Evolutionary conservation across 2,329 filamentous ascomycete species (phyloP), one percentile per base, ranked within the genome.

Genomic region (Hymenoscyphus albidus): DNA sequence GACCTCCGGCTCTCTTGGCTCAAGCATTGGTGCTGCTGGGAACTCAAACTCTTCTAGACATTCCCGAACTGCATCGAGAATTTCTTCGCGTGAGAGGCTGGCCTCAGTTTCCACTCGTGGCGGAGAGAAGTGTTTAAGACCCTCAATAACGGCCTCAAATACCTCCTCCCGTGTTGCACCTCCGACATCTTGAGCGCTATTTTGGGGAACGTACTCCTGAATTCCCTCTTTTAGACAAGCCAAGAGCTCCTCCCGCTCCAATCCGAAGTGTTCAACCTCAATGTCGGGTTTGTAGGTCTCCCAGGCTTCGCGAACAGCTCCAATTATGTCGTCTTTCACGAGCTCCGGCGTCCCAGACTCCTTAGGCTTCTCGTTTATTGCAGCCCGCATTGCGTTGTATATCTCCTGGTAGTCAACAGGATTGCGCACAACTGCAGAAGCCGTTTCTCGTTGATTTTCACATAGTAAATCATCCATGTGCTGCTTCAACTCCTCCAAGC

Each of bases 251-350:
- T 97, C 92, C 5, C 92, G 85, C 75, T 97, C 94, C 0, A 98
- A 81, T 1, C 93, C 94, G 67, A 96, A 90, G 72, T 96, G 92
- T 71, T 97, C 90, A 4, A 96, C 83, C 71, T 96, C 89, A 60
- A 97, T 92, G 71, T 97, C 92, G 0, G 94, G 94, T 77, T 96
- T 96, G 78, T 96, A 96, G 62, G 88, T 91, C 74, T 97, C 94
- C 87, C 93, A 96, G 0, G 93, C 94, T 70, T 97, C 93, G 70
- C 88, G 88, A 14, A 98, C 90, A 2, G 93, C 93, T 35, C 90
- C 85, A 1, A 98, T 84, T 42, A 98, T 91, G 65, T 96, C 92
- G 59, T 97, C 92, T 69, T 90, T 86, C 71, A 87, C 88, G 58
- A 92, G 78, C n/a, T 80, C 78, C 10, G 78, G 79, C 44, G 78